phyloP scores from a whole-genome alignment of 1,284 basidiomycete species.

The Stereum hirsutum region DNA sequence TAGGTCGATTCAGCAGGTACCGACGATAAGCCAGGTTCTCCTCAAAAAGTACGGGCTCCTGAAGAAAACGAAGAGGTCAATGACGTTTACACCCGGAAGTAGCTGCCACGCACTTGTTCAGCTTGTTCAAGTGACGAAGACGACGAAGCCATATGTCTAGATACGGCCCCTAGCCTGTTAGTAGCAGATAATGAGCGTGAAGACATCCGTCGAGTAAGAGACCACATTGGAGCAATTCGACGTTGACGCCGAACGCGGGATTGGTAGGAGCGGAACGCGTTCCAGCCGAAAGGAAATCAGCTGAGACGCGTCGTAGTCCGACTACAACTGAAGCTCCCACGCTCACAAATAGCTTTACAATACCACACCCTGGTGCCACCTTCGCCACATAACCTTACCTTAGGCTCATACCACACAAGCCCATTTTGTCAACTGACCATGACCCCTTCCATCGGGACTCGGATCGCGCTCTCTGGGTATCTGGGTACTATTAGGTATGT shows the following conservation, averaged over 20 bases:
- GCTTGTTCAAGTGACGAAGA: constrained; percentile 7
- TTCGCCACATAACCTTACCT: no score
- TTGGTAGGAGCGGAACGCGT: no score
- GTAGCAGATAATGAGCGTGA: constrained; percentile 26
- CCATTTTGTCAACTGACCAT: neutral
- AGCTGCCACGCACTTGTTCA: neutral
- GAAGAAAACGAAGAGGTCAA: constrained; percentile 2
- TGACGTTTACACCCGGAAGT: neutral
- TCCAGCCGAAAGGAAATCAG: no score
- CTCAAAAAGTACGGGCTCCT: constrained; percentile 64
- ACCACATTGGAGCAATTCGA: neutral
- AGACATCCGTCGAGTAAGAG: constrained; percentile 30
- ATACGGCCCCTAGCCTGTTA: constrained; percentile 44
- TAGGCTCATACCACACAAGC: neutral
- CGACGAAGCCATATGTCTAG: constrained; percentile 50
- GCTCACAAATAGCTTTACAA: no score
- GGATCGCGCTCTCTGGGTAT: constrained; percentile 40
- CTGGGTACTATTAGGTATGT: constrained; percentile 66
- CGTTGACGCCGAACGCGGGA: neutral
- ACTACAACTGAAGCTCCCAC: no score
- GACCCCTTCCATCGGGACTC: constrained; percentile 32
- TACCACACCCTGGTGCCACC: no score
- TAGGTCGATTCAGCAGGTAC: constrained; percentile 76
- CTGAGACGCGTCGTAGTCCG: no score
- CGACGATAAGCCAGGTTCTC: constrained; percentile 54